phyloP scores from a whole-genome alignment of 805 yeast genomes.

The Metschnikowia colocasiae region DNA sequence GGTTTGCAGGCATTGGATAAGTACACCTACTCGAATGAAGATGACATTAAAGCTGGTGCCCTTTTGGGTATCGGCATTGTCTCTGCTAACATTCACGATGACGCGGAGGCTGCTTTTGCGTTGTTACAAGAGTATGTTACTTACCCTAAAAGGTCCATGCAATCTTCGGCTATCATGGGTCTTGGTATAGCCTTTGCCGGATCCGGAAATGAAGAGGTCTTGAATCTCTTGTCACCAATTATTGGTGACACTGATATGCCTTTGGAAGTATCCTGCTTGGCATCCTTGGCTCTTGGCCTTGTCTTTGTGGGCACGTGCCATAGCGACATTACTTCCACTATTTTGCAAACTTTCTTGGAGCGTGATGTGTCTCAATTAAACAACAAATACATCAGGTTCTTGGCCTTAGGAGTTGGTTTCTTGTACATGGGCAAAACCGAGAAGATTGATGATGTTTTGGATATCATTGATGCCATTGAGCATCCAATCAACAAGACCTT shows the following conservation, averaged over 20 bases:
- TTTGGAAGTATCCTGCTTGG: constrained; percentile 76
- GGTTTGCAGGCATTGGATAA: constrained; percentile 89
- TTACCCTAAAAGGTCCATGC: constrained; percentile 58
- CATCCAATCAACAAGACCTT: constrained; percentile 89
- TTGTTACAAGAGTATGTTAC: constrained; percentile 78
- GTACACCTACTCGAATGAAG: constrained; percentile 79
- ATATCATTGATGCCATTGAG: constrained; percentile 90
- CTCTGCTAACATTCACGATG: constrained; percentile 91
- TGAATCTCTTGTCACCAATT: constrained; percentile 73
- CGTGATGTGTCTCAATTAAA: constrained; percentile 73
- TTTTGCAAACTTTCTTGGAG: constrained; percentile 85
- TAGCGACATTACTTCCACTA: constrained; percentile 91
- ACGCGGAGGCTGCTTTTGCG: constrained; percentile 87
- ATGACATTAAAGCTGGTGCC: constrained; percentile 93
- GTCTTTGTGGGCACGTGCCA: constrained; percentile 94
- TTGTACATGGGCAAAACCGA: constrained; percentile 92
- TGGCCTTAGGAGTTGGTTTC: constrained; percentile 88
- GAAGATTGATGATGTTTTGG: constrained; percentile 89
- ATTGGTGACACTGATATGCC: constrained; percentile 73
- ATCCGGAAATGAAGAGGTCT: constrained; percentile 78
- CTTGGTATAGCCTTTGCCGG: constrained; percentile 95
- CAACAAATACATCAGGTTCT: constrained; percentile 82
- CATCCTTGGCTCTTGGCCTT: constrained; percentile 91
- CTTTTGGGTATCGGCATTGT: constrained; percentile 91
- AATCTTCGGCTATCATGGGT: constrained; percentile 83